These are phyloP conservation scores for Pneumocystis canis DNA, from an alignment of 1,139 yeast genomes.

Conservation along the genomic window DNA sequence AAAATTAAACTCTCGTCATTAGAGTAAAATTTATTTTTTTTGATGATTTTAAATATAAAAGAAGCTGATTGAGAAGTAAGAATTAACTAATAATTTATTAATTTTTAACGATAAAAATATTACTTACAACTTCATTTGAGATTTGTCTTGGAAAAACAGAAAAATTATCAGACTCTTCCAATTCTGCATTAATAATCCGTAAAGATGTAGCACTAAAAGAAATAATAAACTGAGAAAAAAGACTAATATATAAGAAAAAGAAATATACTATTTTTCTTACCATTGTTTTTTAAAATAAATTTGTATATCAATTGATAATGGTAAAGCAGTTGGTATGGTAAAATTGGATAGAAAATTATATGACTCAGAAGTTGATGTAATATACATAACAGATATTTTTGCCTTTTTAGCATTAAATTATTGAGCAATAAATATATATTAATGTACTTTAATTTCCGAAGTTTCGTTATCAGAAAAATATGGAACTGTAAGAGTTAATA, in stretches of 20 bases:
- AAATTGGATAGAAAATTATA: background rate
- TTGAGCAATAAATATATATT: background rate
- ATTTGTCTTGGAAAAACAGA: background rate
- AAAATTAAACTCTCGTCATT: background rate
- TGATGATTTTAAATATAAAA: background rate
- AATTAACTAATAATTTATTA: background rate
- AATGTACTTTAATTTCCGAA: background rate
- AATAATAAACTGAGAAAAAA: background rate
- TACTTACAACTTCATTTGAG: background rate
- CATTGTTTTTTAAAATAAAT: constrained; percentile 47
- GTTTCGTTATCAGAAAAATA: background rate
- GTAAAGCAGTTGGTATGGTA: constrained; percentile 20
- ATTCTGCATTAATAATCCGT: background rate
- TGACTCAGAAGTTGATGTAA: background rate
- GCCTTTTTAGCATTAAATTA: background rate
- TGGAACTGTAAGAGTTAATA: background rate
- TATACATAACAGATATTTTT: background rate
- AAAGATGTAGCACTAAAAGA: background rate
- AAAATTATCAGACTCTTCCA: background rate
- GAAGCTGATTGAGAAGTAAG: background rate
- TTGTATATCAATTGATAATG: constrained; percentile 61
- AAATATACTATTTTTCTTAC: background rate
- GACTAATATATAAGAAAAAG: background rate
- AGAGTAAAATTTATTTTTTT: background rate
- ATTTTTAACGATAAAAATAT: background rate